A percentile compares a stretch with the other conserved stretches of the same genome.
Evolutionary conservation across 441 rosid genomes (phyloP).

Genomic region (Populus trichocarpa): DNA sequence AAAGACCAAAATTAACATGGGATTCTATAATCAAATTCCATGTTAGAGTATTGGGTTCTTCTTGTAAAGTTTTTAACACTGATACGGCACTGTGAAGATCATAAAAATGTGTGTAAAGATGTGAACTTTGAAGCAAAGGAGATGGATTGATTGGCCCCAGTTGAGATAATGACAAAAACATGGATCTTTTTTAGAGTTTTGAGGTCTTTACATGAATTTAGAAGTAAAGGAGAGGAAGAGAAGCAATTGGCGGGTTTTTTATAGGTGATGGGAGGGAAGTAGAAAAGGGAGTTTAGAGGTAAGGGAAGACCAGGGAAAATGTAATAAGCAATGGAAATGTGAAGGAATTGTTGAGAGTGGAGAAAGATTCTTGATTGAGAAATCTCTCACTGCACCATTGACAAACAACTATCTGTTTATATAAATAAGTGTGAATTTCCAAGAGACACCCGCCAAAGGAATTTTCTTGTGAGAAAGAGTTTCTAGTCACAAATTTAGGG

Average conservation of each 20-base stretch:
- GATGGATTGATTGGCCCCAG: neutral
- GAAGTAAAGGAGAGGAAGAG: neutral
- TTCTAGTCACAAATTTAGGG: too few species aligned
- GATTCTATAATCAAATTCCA: constrained; percentile 29
- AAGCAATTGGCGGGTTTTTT: constrained; percentile 3
- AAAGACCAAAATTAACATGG: constrained; percentile 17
- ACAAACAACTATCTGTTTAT: too few species aligned
- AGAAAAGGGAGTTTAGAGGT: constrained; percentile 12
- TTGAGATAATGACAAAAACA: constrained; percentile 12
- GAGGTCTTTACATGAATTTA: constrained; percentile 34
- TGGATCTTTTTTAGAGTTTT: constrained; percentile 33
- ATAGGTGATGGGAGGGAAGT: constrained; percentile 28
- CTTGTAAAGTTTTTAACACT: constrained; percentile 10
- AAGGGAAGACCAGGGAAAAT: neutral
- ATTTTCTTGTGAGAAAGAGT: too few species aligned
- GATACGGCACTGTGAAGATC: constrained; percentile 20
- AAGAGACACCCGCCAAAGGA: too few species aligned
- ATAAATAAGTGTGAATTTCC: too few species aligned
- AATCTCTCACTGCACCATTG: too few species aligned
- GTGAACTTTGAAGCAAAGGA: constrained; percentile 19
- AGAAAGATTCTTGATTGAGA: neutral
- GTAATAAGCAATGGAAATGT: neutral
- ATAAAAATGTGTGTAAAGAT: constrained; percentile 16
- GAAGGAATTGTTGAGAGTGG: neutral
- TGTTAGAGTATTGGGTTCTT: constrained; percentile 13